Evolutionary conservation across 2,329 filamentous ascomycete genomes (phyloP).

Genomic region (Penicillium sp.): DNA sequence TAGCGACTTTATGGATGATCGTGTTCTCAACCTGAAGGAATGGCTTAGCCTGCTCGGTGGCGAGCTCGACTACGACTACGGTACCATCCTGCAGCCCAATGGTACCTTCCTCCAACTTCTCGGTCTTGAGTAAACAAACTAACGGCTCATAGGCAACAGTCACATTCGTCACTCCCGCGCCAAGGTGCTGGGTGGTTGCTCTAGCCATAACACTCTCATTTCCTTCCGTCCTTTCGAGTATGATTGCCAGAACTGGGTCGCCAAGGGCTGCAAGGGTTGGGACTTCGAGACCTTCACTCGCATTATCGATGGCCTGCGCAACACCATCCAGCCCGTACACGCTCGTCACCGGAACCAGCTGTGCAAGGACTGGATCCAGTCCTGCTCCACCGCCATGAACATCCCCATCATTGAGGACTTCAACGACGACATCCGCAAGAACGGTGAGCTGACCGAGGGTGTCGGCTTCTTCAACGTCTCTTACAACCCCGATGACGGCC

Average conservation of each 20-base stretch:
- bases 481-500: conserved; percentile 85
- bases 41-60: conserved; percentile 82
- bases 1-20: conserved; percentile 82
- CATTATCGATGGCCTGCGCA: conserved; percentile 75
- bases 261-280: conserved; percentile 78
- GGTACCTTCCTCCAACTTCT: conserved; percentile 37
- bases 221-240: conserved; percentile 89
- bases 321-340: conserved; percentile 87
- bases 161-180: conserved; percentile 87
- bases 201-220: conserved; percentile 89
- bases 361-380: conserved; percentile 82
- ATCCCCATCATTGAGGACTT: conserved; percentile 82
- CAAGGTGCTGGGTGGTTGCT: conserved; percentile 88
- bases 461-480: conserved; percentile 88
- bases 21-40: conserved; percentile 78
- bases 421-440: conserved; percentile 74
- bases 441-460: conserved; percentile 66
- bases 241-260: conserved; percentile 79
- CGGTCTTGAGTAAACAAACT: not conserved
- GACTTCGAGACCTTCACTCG: conserved; percentile 79
- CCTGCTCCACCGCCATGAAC: conserved; percentile 71
- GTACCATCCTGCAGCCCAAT: conserved; percentile 82
- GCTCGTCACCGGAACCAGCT: conserved; percentile 81
- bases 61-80: conserved; percentile 87
- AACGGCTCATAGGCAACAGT: conserved; percentile 63